These are phyloP conservation scores for Teratosphaeria nubilosa DNA, from an alignment of 2,329 filamentous ascomycete species.

Conservation along the genomic window DNA sequence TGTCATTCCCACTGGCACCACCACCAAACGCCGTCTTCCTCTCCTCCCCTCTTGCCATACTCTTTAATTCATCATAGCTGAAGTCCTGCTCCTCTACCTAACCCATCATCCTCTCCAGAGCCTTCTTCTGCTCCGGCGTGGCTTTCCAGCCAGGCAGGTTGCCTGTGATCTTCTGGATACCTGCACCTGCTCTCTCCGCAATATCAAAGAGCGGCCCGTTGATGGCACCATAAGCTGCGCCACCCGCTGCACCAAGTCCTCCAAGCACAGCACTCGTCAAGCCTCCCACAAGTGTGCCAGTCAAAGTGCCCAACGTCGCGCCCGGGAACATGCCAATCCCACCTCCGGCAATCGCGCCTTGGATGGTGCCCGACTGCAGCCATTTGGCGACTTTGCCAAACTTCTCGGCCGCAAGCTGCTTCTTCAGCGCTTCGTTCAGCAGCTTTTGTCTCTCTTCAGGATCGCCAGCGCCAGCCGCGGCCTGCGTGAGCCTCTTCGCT, in stretches of 20 bases:
- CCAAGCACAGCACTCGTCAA: slow-evolving; percentile 16
- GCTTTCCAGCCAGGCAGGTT: slow-evolving; percentile 21
- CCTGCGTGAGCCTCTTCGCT: slow-evolving; percentile 18
- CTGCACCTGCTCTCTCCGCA: slow-evolving; percentile 15
- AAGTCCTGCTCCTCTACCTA: slow-evolving; percentile 19
- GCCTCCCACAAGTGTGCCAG: slow-evolving; percentile 23
- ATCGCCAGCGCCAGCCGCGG: slow-evolving; percentile 20
- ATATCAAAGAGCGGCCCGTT: slow-evolving; percentile 23
- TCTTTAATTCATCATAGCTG: slow-evolving; percentile 10
- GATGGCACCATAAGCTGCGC: slow-evolving; percentile 13
- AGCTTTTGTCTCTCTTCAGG: slow-evolving; percentile 23
- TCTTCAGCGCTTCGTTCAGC: slow-evolving; percentile 21
- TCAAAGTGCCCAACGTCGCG: slow-evolving; percentile 18
- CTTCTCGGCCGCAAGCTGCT: slow-evolving; percentile 20
- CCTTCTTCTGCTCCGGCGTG: slow-evolving; percentile 21
- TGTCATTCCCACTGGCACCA: neutral
- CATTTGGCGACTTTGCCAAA: slow-evolving; percentile 26
- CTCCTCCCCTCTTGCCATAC: slow-evolving; percentile 1
- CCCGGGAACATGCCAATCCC: slow-evolving; percentile 21
- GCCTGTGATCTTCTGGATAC: slow-evolving; percentile 18
- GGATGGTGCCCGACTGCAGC: slow-evolving; percentile 19
- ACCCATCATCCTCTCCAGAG: slow-evolving; percentile 23
- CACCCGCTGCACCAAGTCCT: slow-evolving; percentile 18
- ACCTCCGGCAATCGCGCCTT: slow-evolving; percentile 21
- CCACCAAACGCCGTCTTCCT: neutral